Conservation (phyloP, 2,329 filamentous ascomycete species). For the Mycocentrospora acerina region DNA sequence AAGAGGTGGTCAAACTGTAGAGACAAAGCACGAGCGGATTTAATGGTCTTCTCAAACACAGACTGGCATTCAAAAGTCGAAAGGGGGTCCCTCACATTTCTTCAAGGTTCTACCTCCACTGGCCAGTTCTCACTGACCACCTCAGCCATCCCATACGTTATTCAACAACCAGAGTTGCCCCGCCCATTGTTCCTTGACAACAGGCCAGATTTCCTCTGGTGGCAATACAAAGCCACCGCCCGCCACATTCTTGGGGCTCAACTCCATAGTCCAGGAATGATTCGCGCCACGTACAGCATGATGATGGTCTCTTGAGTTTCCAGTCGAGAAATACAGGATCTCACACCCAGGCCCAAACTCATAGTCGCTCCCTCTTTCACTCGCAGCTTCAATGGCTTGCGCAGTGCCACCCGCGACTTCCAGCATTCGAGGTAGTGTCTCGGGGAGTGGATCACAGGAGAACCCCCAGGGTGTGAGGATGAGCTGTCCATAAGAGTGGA, state of each 20-base stretch:
- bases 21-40: too few species aligned
- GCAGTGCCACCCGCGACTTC: constrained; percentile 29
- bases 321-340: constrained; percentile 60
- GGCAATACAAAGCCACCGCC: constrained; percentile 52
- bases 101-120: too few species aligned
- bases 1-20: too few species aligned
- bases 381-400: constrained; percentile 52
- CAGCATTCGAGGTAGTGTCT: constrained; percentile 52
- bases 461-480: constrained; percentile 61
- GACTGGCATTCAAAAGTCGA: too few species aligned
- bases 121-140: too few species aligned
- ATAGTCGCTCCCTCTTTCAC: constrained; percentile 34
- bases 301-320: constrained; percentile 47
- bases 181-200: constrained; percentile 50
- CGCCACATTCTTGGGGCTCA: constrained; percentile 47
- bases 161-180: constrained; percentile 31
- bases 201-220: constrained; percentile 48
- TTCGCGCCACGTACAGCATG: constrained; percentile 44
- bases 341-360: constrained; percentile 54
- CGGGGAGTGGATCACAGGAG: constrained; percentile 39
- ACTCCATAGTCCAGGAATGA: constrained; percentile 50
- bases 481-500: constrained; percentile 63
- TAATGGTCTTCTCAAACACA: too few species aligned
- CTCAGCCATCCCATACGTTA: constrained; percentile 16
- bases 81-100: too few species aligned